These are phyloP conservation scores for Crithidia expoeki DNA, from an alignment of 208 protist species.

Conservation along the genomic window DNA sequence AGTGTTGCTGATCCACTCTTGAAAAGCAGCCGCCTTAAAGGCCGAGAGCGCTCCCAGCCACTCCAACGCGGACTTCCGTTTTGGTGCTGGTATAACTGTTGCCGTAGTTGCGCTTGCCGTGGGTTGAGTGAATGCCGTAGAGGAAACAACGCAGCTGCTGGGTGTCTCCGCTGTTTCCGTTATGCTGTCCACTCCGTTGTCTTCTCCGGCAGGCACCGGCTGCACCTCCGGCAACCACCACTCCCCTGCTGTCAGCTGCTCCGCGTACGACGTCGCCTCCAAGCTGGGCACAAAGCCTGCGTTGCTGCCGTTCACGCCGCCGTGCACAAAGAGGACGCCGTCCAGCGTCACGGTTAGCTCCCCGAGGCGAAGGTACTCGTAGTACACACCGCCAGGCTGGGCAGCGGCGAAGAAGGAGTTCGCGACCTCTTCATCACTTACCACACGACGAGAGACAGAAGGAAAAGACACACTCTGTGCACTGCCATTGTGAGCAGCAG, in stretches of 20 bases:
- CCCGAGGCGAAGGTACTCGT: constrained; percentile 71
- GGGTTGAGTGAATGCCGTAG: too few species aligned
- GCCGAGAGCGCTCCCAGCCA: constrained; percentile 65
- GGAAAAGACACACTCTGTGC: neutral
- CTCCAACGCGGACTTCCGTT: constrained; percentile 33
- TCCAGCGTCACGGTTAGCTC: constrained; percentile 59
- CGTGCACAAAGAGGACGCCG: constrained; percentile 87
- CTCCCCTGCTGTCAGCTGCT: constrained; percentile 23
- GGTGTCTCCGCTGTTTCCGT: too few species aligned
- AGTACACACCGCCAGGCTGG: constrained; percentile 68
- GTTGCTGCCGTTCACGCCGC: constrained; percentile 65
- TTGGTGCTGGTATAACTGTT: neutral
- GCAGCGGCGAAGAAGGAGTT: constrained; percentile 69
- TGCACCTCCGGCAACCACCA: constrained; percentile 35
- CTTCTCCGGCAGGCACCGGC: neutral
- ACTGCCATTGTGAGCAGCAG: neutral
- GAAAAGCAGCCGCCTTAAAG: constrained; percentile 58
- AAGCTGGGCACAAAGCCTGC: constrained; percentile 69
- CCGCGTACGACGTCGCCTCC: constrained; percentile 22
- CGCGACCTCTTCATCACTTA: constrained; percentile 61
- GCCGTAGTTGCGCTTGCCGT: neutral
- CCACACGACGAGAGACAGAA: neutral
- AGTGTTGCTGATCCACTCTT: constrained; percentile 39
- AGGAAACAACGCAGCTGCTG: too few species aligned
- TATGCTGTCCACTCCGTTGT: too few species aligned